Evolutionary conservation across 805 yeast genomes (phyloP), one percentile per base, ranked within the genome.

Genomic region (Kodamaea hsintzibuensis): DNA sequence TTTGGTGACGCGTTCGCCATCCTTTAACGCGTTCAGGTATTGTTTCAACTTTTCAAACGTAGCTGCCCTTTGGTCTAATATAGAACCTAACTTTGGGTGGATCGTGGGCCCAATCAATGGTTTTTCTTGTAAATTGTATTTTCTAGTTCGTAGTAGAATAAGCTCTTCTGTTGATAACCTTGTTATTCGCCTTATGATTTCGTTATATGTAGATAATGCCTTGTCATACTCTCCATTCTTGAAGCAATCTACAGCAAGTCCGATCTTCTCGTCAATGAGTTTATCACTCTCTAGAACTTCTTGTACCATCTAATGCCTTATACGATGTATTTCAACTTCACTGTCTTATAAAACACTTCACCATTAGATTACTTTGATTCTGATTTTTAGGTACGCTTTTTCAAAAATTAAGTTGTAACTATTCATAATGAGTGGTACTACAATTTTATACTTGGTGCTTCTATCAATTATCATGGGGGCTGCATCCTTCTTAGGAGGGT

Each of bases 21-120:
- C 83, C 22, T 56, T 54, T 27, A 72, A 63, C 0, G 83, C 80
- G 8, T 59, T 56, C 0, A 60, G 61, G 3, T 64, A 48, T 13
- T 67, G 61, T 3, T 64, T 62, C 50, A 80, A 55, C 55, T 78
- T 80, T 54, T 79, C 80, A 60, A 64, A 71, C 1, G 82, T 72
- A 1, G 85, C 85, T 0, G 84, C 81, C 16, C 83, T 60, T 52
- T 74, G 78, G 56, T 82, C 85, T 9, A 74, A 60, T 5, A 73
- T 54, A 1, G 70, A 59, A 1, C 70, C 63, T 6, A 76, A 53
- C 56, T 68, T 68, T 1, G 80, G 80, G 55, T 76, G 80, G 7
- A 66, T 40, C 4, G 25, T 19, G n/a, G 44, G 25, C n/a, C 44
- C 44, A 5, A 40, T 19, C 13, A 40, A 40, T 8, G 44, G 44